Evolutionary conservation across 2,329 filamentous ascomycete genomes (phyloP), one percentile per base, ranked within the genome.

Genomic region (Dendryphion nanum): DNA sequence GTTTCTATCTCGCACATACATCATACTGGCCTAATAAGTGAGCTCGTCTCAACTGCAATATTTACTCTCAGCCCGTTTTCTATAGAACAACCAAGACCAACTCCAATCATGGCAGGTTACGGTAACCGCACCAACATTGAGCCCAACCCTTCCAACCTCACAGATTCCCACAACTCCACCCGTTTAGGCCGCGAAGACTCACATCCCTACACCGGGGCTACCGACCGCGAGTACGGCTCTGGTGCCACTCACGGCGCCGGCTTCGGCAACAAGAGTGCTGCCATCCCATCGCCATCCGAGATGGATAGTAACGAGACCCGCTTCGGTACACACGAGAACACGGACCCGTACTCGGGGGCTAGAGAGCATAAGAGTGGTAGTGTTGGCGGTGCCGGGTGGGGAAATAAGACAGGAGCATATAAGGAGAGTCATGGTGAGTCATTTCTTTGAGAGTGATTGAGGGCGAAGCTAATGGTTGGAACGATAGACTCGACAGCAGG

Each of bases 401-500:
- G 67, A 24, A 69, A 68, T 35, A 69, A 69, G 47, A 63, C 63
- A 13, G 60, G 53, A 18, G 38, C 42, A 5, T 59, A 59, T 42
- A 15, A 24, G 12, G 35, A 36, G 21, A 38, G 38, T 15, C 38
- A 44, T 24, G 44, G 52, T 57, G 39, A n/a, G 55, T 50, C 28
- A 26, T 23, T 6, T 6, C 12, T 14, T 23, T 41, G 29, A 33
- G 16, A 18, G 20, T 30, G 14, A 21, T 37, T 44, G 31, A 50
- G 23, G n/a, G 2, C 23, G 23, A 26, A 10, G 10, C 23, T 26
- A n/a, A 26, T n/a, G 18, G 35, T 15, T 6, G 16, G 12, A 18
- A 17, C 19, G 2, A 15, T 32, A 52, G 72, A 76, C 53, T 77
- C 74, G 35, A 72, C 70, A 13, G 37, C 78, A 16, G 78, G 78